Base-by-base conservation (phyloP, 1,139 yeast species). In the Hemisphaericaspora subhashii region DNA sequence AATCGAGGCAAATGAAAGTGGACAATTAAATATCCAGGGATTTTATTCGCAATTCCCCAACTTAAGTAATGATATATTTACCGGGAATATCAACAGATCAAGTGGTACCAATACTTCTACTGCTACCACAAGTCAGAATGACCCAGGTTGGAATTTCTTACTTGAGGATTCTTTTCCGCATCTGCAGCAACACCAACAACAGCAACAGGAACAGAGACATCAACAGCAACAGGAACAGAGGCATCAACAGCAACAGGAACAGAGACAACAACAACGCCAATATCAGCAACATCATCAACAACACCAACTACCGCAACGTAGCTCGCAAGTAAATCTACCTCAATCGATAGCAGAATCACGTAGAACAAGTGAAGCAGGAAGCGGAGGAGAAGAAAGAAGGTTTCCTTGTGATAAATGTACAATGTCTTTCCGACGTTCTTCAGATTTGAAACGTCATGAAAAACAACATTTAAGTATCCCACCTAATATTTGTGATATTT, bases 401-500 rank as follows among this genome's bases (percentile, higher is more conserved):
- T 76, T 66, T 46, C 60, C 67, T 10, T 78, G 83, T 52, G 39
- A 47, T 11, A 66, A 68, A 45, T 82, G 88, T 54, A 54, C 68
- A 3, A 66, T 79, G 67, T 68, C 79, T 24, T 82, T 83, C 57
- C 68, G 83, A 38, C 60, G 88, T 26, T 77, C 83, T 2, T 72
- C 80, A 9, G 88, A 81, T 57, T 65, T 81, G 48, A 80, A 81
- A 56, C 65, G 88, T 31, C 88, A 83, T 51, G 84, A 79, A 48
- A 73, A 77, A 42, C 81, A 78, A 40, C 83, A 77, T 55, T 58
- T 77, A 35, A 62, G 71, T 6, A 70, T 77, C 12, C 80, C 81
- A 1, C 86, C 88, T 1, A 82, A 85, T 53, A 79, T 83, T 36
- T 86, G 94, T 59, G 78, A 81, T 10, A 63, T 69, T 21, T 86